These are phyloP conservation scores for Pseudonitzschia pungens DNA, from an alignment of 108 stramenopile species.

Conservation along the genomic window DNA sequence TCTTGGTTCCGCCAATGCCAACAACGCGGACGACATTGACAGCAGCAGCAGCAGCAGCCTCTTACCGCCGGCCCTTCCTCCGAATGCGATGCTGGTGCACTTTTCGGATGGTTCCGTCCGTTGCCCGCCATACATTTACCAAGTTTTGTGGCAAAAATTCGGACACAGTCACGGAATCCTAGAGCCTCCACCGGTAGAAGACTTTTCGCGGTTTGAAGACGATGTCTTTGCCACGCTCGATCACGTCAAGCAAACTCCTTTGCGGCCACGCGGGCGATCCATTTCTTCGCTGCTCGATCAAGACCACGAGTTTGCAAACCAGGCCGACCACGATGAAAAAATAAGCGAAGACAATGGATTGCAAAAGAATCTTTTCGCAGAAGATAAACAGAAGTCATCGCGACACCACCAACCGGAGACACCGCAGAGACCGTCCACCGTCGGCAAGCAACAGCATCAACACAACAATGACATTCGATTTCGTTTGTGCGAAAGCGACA, in stretches of 20 bases:
- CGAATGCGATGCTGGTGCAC: conserved; percentile 66
- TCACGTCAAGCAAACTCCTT: conserved; percentile 12
- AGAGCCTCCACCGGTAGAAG: conserved; percentile 23
- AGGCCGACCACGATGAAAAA: neutral
- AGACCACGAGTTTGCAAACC: conserved; percentile 7
- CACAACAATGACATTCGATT: neutral
- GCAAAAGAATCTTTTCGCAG: neutral
- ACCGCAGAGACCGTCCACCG: neutral
- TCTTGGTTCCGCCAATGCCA: conserved; percentile 16
- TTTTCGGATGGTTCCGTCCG: conserved; percentile 72
- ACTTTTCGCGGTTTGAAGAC: conserved; percentile 48
- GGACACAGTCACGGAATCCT: conserved; percentile 5
- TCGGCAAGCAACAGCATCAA: neutral
- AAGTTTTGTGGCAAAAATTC: conserved; percentile 35
- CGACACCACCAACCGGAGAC: neutral
- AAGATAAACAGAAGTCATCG: neutral
- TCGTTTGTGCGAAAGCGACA: conserved; percentile 1
- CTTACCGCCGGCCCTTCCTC: conserved; percentile 44
- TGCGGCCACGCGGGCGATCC: conserved; percentile 19
- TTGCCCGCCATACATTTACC: conserved; percentile 43
- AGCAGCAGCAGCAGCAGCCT: neutral
- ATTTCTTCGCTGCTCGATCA: conserved; percentile 29
- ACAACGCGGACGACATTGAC: conserved; percentile 1
- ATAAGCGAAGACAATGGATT: conserved; percentile 7
- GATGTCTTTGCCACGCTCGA: conserved; percentile 44